Base-by-base conservation (phyloP, 164 flowering plant genomes). In the Chimonanthus salicifolius region DNA sequence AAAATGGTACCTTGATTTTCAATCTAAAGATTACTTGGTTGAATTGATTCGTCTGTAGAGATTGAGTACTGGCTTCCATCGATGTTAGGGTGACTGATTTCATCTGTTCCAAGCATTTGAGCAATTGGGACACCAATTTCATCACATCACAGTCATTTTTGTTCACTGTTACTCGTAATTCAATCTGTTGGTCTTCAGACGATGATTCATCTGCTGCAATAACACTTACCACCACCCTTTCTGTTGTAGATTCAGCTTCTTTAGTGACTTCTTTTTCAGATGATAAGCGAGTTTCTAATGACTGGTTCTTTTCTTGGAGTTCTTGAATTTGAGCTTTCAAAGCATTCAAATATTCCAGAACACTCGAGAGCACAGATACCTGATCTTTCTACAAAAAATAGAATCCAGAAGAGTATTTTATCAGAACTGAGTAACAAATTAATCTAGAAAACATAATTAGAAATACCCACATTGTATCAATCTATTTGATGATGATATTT, bases 351-450 rank as follows among this genome's bases (percentile, higher is more conserved):
- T 87, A 78, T 70, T 91, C 91, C 69, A 79, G 84, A 33, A 90
- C 78, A 15, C 71, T 80, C 1, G 74, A 73, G 16, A 94, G 88
- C 67, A 92, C 83, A 2, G 97, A 84, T 4, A 90, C 95, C 79
- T 90, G 92, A 76, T 94, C 97, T 68, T 68, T 68, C 68, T 65
- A 45, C 45, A 8, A 44, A 54, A 54, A 54, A 3, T 54, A 54
- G 60, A 54, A 10, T 54, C 60, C 15, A 54, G 33, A 33, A 33
- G 33, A 10, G n/a, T 13, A 54, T 54, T 8, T 54, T 54, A 10
- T 9, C 13, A 54, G n/a, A 10, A 54, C 13, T 13, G 60, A 16
- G 9, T 54, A 10, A 54, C n/a, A 54, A 54, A 4, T 54, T 16
- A 54, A 54, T 33, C n/a, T 54, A 13, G 60, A 54, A 4, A 9